Conservation (phyloP, 257 asterid genomes). For the Lantana camara region DNA sequence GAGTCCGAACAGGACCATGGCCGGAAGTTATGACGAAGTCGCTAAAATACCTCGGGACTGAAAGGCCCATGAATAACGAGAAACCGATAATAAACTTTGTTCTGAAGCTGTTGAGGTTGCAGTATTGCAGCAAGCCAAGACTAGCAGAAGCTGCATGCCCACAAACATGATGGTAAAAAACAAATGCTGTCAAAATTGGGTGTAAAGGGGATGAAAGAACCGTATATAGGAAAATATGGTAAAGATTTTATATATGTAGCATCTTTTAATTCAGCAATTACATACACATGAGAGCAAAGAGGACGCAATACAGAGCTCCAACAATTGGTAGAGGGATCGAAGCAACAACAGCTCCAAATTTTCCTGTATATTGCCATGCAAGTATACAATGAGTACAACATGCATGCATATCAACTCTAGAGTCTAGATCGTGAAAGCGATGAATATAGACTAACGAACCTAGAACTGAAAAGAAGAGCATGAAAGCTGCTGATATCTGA, state of each 20-base stretch:
- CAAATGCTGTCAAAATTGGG: too few species aligned
- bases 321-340: slow-evolving; percentile 92
- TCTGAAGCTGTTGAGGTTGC: slow-evolving; percentile 97
- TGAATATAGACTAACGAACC: slow-evolving; percentile 45
- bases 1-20: slow-evolving; percentile 74
- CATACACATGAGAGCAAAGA: slow-evolving; percentile 90
- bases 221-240: too few species aligned
- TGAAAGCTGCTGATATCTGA: slow-evolving; percentile 85
- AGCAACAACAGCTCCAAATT: slow-evolving; percentile 88
- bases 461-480: slow-evolving; percentile 82
- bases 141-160: slow-evolving; percentile 73
- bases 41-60: slow-evolving; percentile 91
- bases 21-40: slow-evolving; percentile 70
- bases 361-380: slow-evolving; percentile 54
- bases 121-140: slow-evolving; percentile 77
- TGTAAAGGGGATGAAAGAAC: too few species aligned
- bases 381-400: slow-evolving; percentile 11
- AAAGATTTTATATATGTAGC: too few species aligned
- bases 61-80: slow-evolving; percentile 90
- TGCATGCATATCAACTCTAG: background rate
- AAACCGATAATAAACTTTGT: slow-evolving; percentile 82
- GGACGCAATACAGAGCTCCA: slow-evolving; percentile 89
- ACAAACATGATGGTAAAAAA: background rate
- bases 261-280: background rate
- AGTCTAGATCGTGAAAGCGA: too few species aligned